Conservation (phyloP, 306 rosid genomes). For the Rosa rugosa region DNA sequence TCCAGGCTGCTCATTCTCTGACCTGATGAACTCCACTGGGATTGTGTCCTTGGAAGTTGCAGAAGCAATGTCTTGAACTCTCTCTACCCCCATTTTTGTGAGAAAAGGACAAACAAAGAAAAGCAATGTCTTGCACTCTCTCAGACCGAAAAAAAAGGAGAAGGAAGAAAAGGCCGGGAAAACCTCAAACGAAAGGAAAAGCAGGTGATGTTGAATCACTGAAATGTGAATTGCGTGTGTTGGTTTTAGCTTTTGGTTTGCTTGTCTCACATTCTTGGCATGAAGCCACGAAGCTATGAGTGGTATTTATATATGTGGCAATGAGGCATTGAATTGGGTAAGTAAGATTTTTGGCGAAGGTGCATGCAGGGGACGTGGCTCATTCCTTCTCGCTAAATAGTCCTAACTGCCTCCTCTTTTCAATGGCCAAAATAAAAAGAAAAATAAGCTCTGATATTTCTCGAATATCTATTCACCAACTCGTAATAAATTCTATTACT, state of each 20-base stretch:
- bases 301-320: background rate
- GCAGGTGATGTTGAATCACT: background rate
- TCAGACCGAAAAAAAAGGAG: background rate
- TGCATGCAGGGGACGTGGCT: slow-evolving; percentile 12
- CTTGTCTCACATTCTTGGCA: slow-evolving; percentile 1
- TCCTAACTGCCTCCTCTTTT: background rate
- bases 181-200: background rate
- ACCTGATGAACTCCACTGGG: slow-evolving; percentile 45
- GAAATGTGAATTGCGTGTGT: background rate
- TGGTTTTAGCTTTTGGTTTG: background rate
- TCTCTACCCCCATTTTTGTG: slow-evolving; percentile 35
- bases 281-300: background rate
- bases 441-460: background rate
- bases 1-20: slow-evolving; percentile 66
- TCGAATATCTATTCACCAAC: background rate
- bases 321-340: background rate
- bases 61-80: slow-evolving; percentile 60
- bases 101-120: background rate
- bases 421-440: background rate
- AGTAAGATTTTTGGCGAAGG: background rate
- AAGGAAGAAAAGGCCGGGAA: background rate
- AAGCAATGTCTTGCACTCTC: background rate
- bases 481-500: background rate
- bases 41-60: slow-evolving; percentile 24
- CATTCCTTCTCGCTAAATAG: background rate